A percentile compares a stretch with the other conserved stretches of the same genome.
Conservation (phyloP, 495 filamentous ascomycete genomes). For the Penicillium ucsense region DNA sequence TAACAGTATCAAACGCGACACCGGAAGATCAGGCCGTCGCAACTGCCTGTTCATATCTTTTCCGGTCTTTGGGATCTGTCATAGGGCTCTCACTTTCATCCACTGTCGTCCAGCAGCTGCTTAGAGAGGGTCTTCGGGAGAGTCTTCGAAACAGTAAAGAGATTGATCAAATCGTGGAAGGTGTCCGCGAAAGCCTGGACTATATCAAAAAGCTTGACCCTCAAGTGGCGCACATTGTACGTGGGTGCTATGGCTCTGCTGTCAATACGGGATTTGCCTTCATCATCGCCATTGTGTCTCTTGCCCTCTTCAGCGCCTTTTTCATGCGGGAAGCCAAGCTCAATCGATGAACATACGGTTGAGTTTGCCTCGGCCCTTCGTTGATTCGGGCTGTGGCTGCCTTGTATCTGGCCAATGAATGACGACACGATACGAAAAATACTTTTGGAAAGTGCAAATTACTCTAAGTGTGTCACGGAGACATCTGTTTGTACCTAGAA, state of each 20-base stretch:
- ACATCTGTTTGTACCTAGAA: too few species aligned
- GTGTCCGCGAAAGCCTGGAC: constrained; percentile 64
- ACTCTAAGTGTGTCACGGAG: too few species aligned
- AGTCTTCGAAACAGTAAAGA: constrained; percentile 47
- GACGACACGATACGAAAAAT: too few species aligned
- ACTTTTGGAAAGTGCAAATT: too few species aligned
- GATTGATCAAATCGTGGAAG: constrained; percentile 59
- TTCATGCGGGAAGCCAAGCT: constrained; percentile 37
- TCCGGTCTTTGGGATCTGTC: constrained; percentile 72
- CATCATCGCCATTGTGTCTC: constrained; percentile 32
- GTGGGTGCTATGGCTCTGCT: constrained; percentile 54
- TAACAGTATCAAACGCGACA: constrained; percentile 56
- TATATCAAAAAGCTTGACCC: constrained; percentile 62
- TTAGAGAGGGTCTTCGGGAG: constrained; percentile 48
- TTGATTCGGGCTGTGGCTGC: too few species aligned
- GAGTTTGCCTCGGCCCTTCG: background rate
- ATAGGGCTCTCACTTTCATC: constrained; percentile 62
- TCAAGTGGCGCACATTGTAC: constrained; percentile 49
- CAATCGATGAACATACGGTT: constrained; percentile 12
- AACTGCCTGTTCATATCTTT: constrained; percentile 79
- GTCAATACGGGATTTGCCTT: constrained; percentile 40
- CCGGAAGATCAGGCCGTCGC: constrained; percentile 65
- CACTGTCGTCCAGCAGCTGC: constrained; percentile 62
- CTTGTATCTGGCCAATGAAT: too few species aligned
- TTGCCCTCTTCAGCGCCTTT: constrained; percentile 36